phyloP scores from a whole-genome alignment of 106 monocot species.

The Vanilla planifolia region DNA sequence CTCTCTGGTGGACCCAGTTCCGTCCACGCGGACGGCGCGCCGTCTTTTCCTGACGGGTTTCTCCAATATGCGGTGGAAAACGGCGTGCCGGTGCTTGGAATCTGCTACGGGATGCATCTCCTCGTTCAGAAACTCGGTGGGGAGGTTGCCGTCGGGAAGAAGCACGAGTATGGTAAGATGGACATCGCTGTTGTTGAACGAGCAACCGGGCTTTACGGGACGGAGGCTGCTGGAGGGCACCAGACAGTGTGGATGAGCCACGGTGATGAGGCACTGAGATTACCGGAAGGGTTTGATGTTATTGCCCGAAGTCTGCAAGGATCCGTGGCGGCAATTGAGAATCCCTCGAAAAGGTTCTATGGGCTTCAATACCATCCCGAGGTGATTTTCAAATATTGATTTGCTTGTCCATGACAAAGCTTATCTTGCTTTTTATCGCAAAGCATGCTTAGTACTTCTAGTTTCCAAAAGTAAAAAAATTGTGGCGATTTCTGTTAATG shows the following conservation, averaged over 20 bases:
- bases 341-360: constrained; percentile 45
- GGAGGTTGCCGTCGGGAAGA: constrained; percentile 52
- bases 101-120: constrained; percentile 97
- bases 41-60: constrained; percentile 82
- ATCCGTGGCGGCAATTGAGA: constrained; percentile 66
- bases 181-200: constrained; percentile 41
- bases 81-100: constrained; percentile 62
- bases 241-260: constrained; percentile 99
- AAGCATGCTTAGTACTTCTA: no score
- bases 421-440: no score
- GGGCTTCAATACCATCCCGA: constrained; percentile 97
- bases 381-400: constrained; percentile 49
- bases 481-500: no score
- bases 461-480: no score
- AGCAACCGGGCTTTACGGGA: constrained; percentile 33
- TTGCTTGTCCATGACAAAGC: no score
- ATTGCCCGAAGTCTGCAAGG: constrained; percentile 79
- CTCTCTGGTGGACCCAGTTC: constrained; percentile 97
- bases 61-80: constrained; percentile 55
- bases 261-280: constrained; percentile 69
- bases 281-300: constrained; percentile 80
- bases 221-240: constrained; percentile 18
- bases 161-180: constrained; percentile 97
- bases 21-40: constrained; percentile 63
- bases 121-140: constrained; percentile 90